Base-by-base conservation (phyloP, 495 filamentous ascomycete genomes). In the Platismatia glauca region DNA sequence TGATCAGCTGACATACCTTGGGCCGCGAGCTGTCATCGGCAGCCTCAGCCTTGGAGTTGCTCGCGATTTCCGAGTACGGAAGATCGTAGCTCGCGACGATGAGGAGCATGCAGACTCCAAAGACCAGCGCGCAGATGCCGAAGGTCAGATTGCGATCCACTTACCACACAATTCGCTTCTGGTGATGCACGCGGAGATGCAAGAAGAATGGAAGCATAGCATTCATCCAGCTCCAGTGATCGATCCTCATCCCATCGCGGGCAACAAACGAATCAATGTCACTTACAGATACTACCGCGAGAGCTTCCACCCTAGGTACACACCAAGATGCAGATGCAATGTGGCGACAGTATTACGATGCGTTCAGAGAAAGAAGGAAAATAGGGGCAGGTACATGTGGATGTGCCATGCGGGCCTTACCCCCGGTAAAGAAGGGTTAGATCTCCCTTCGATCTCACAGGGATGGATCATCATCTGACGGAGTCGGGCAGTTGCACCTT, bases 161-260 rank as follows among this genome's bases (percentile, higher is more conserved):
- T 83, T 97, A 0, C 92, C 91, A 2, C 94, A 98, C 73, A 97
- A 97, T 71, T 92, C 89, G 0, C 80, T 98, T 2, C 76, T 98
- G 0, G 76, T 97, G 7, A 98, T 98, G 94, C 90, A 96, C 70
- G 90, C 92, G 1, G 90, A 94, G 63, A 92, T 79, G 77, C 78
- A 81, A 59, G 79, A 82, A 50, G 75, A 79, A 70, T 84, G 80
- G 77, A 82, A 81, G 64, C 79, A 88, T 64, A 74, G 82, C 62
- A 88, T 98, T 53, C 75, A 81, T 0, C 87, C 91, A 0, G 85
- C 89, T 0, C 80, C 80, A 59, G 80, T 84, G 4, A 86, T 96
- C 55, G 86, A 88, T 60, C 88, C 87, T 16, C 94, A 98, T 73
- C 89, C 92, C 0, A 64, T 97, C 3, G 78, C 91, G 0, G 88